Conservation (phyloP, 345 rosid genomes). For the Combretum micranthum region DNA sequence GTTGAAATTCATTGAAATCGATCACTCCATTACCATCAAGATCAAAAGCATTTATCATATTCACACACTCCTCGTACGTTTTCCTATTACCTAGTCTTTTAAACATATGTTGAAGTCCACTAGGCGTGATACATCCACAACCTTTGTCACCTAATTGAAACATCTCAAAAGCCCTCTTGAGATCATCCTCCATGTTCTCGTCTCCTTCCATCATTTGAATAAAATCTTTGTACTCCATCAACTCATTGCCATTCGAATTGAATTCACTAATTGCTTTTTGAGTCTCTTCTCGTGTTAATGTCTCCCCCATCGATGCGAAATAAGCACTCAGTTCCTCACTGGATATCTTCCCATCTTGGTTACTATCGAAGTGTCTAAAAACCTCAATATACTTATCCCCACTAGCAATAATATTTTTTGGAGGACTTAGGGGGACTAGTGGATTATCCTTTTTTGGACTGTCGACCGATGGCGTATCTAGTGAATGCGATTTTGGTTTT, state of each 20-base stretch:
- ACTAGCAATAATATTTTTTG: not conserved
- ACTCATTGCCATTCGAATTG: slow-evolving; percentile 15
- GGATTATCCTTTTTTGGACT: no score
- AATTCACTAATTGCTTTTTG: slow-evolving; percentile 13
- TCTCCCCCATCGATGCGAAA: slow-evolving; percentile 22
- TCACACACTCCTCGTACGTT: slow-evolving; percentile 21
- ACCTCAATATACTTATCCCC: slow-evolving; percentile 13
- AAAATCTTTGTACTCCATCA: slow-evolving; percentile 19
- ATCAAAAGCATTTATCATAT: slow-evolving; percentile 24
- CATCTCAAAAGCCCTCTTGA: slow-evolving; percentile 29
- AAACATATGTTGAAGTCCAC: slow-evolving; percentile 20
- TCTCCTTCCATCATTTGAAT: slow-evolving; percentile 15
- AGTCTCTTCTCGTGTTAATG: slow-evolving; percentile 10
- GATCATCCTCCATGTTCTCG: slow-evolving; percentile 6
- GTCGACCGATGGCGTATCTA: no score
- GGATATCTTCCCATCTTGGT: slow-evolving; percentile 23
- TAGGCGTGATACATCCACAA: slow-evolving; percentile 21
- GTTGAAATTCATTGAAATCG: slow-evolving; percentile 29
- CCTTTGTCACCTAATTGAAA: slow-evolving; percentile 14
- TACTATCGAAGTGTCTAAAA: slow-evolving; percentile 17
- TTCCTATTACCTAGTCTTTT: slow-evolving; percentile 14
- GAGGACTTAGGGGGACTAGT: no score
- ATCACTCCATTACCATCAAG: slow-evolving; percentile 32
- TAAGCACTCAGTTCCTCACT: slow-evolving; percentile 16
- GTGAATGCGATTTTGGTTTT: not conserved